Base-by-base conservation (phyloP, 306 rosid species). In the Lithocarpus polystachyus region DNA sequence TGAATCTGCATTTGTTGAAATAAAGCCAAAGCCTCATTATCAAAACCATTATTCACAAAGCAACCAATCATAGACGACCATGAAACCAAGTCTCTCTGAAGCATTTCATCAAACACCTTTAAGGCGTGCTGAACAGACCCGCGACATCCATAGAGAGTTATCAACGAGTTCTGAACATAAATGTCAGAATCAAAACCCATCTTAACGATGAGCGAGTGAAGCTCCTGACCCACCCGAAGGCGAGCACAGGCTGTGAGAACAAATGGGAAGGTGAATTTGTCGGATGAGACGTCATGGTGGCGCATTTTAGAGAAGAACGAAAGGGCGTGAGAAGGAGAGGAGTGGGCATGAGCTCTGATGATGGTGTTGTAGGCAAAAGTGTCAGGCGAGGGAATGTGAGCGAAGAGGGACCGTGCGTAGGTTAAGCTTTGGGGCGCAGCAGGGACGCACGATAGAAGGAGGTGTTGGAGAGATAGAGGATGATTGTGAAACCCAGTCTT, bases 241-340 rank as follows among this genome's bases (percentile, higher is more conserved):
- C 79, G 81, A 78, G 86, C 56, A 60, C 75, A 55, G 72, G 80
- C 82, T 62, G 76, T 83, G 56, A 90, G 90, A 76, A 90, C 77
- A 70, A 88, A 87, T 5, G 94, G 94, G 85, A 90, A 88, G 56
- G 92, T 90, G 81, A 86, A 90, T 81, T 81, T 71, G 48, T 90
- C 92, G 23, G 60, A 40, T 6, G 89, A 86, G 76, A 82, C 78
- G 70, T 37, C 65, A 74, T 57, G 76, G n/a, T 65, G 86, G 80
- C 80, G 90, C 90, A 90, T 86, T 29, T 68, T 69, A 81, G 81
- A 26, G 80, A 90, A 90, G 55, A 83, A 81, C 31, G 78, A 73
- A 75, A 75, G 11, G 52, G 92, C 75, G 9, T 72, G 75, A 78
- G 82, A 61, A 67, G 91, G 88, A 40, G 83, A 81, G 78, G 61